These are phyloP conservation scores for Zizania latifolia DNA, from an alignment of 176 grass and related monocot species.

Conservation along the genomic window DNA sequence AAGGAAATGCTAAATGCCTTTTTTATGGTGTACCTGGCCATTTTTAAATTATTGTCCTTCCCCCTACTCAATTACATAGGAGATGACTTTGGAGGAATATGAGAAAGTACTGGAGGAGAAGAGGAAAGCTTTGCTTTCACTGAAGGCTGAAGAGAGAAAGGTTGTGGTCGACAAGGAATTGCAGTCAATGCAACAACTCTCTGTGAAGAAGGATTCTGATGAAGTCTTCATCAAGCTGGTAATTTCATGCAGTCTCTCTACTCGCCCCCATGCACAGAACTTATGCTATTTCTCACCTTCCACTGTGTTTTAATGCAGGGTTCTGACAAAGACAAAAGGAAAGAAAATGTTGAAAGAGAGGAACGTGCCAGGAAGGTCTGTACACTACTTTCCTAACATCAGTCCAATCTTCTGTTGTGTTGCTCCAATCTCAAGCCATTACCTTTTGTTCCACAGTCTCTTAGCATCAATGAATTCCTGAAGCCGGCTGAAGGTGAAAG, in stretches of 20 bases:
- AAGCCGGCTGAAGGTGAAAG: conserved; percentile 64
- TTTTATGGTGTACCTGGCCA: too few species aligned
- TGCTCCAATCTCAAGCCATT: neutral
- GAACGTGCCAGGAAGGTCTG: conserved; percentile 60
- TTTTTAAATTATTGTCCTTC: neutral
- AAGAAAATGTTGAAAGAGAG: conserved; percentile 52
- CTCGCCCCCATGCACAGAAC: neutral
- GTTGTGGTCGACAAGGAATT: conserved; percentile 80
- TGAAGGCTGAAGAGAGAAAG: conserved; percentile 69
- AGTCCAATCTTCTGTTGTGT: neutral
- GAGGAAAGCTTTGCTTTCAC: conserved; percentile 48
- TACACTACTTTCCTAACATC: neutral
- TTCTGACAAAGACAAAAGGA: conserved; percentile 84
- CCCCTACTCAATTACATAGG: conserved; percentile 25
- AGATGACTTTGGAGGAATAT: conserved; percentile 91
- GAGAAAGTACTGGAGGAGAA: conserved; percentile 75
- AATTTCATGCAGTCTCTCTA: neutral
- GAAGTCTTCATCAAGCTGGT: conserved; percentile 78
- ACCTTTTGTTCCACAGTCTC: conserved; percentile 20
- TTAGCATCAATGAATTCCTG: conserved; percentile 83
- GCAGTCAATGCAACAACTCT: conserved; percentile 58
- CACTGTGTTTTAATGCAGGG: conserved; percentile 32
- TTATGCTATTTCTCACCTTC: neutral
- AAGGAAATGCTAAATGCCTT: neutral
- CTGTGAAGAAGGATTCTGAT: conserved; percentile 48